Evolutionary conservation across 2,329 filamentous ascomycete genomes (phyloP), one percentile per base, ranked within the genome.

Genomic region (Onygenales sp.): DNA sequence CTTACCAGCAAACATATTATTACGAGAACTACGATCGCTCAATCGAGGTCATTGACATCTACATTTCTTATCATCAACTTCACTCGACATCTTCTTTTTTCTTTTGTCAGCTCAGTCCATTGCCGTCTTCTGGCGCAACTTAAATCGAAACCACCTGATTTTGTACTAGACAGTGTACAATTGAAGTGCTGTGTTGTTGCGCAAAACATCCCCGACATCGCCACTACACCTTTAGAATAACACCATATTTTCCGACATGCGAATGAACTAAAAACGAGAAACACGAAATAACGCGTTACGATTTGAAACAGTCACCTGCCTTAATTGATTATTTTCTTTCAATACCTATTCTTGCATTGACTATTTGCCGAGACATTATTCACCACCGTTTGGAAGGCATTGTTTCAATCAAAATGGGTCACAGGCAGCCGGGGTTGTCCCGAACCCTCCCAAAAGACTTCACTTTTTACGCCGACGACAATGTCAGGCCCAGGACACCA

Each of bases 361-460:
- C 36, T 42, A 38, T 38, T 52, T 31, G 13, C 42, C 14, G 41
- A 52, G 13, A 31, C 50, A 36, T 31, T 21, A 17, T 38, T 48
- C 33, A 48, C 46, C 9, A 21, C 14, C 39, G 17, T 48, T 21
- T 38, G 13, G 33, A 48, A 31, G 33, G 14, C 17, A 31, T 39
- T 36, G 35, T 27, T 35, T 27, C 33, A 52, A 21, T 7, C 33
- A 52, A 63, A 50, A 72, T 72, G 70, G 64, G 69, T 57, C 63
- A 67, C 55, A 67, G 66, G 59, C 69, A 66, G 55, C 61, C 63
- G 51, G 68, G 66, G 17, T 64, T 74, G 51, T 75, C 73, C 54
- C 72, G 71, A 52, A 75, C 73, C 27, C 61, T 75, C 31, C 73
- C 73, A 32, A 74, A 75, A 58, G 73, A 74, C 61, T 75, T 75